Evolutionary conservation across 1,284 basidiomycete genomes (phyloP).

Genomic region (Malassezia sympodialis): DNA sequence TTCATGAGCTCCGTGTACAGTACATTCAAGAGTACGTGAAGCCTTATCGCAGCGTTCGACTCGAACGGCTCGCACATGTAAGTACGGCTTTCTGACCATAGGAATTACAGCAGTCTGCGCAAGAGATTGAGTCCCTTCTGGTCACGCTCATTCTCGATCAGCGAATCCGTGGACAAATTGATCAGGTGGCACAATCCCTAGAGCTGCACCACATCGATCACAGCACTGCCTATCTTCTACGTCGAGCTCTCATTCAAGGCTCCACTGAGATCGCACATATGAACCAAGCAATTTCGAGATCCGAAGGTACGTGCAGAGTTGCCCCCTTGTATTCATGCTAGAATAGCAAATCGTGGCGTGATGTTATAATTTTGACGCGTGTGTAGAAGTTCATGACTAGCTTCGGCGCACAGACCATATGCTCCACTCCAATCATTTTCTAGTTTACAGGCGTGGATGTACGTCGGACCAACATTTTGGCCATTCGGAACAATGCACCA

Average conservation of each 20-base stretch:
- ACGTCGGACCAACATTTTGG: neutral
- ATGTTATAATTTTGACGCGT: neutral
- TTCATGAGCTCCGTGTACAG: constrained; percentile 82
- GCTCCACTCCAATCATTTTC: neutral
- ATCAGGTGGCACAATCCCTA: constrained; percentile 83
- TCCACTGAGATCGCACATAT: constrained; percentile 63
- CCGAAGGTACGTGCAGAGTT: constrained; percentile 44
- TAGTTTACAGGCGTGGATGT: neutral
- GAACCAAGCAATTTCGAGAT: constrained; percentile 62
- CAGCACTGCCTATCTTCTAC: constrained; percentile 70
- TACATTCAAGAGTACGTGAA: constrained; percentile 96
- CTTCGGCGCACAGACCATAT: neutral
- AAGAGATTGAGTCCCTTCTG: constrained; percentile 83
- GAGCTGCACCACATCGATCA: constrained; percentile 63
- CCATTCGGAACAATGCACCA: neutral
- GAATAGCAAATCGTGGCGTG: neutral
- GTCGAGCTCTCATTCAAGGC: constrained; percentile 71
- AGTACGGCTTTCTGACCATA: constrained; percentile 45
- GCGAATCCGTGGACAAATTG: constrained; percentile 86
- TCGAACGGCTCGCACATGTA: constrained; percentile 56
- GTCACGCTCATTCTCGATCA: constrained; percentile 88
- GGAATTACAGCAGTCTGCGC: constrained; percentile 80
- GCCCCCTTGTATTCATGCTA: neutral
- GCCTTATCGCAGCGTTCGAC: constrained; percentile 84
- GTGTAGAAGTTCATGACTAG: neutral